Conservation (phyloP, 352 stramenopile genomes). For the Globisporangium ultimum region DNA sequence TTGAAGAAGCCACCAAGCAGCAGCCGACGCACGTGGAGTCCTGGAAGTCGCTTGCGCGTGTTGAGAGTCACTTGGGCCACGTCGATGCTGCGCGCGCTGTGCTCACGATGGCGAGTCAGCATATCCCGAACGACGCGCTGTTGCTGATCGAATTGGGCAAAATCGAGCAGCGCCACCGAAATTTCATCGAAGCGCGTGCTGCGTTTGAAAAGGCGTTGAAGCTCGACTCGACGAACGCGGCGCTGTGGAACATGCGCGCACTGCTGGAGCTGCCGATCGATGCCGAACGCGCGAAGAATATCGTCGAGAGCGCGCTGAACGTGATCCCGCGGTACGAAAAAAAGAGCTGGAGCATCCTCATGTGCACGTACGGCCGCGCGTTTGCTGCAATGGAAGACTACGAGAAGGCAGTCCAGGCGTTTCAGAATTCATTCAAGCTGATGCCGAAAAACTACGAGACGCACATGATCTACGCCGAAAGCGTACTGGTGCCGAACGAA, state of each 20-base stretch:
- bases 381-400: slow-evolving; percentile 68
- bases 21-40: slow-evolving; percentile 61
- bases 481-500: slow-evolving; percentile 67
- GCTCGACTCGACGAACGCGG: slow-evolving; percentile 56
- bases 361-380: slow-evolving; percentile 80
- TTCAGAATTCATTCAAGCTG: slow-evolving; percentile 80
- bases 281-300: slow-evolving; percentile 58
- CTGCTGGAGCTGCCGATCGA: slow-evolving; percentile 68
- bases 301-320: slow-evolving; percentile 71
- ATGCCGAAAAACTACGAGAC: slow-evolving; percentile 79
- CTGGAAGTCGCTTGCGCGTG: slow-evolving; percentile 64
- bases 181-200: slow-evolving; percentile 46
- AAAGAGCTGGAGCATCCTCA: slow-evolving; percentile 79
- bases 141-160: slow-evolving; percentile 77
- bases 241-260: slow-evolving; percentile 82
- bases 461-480: slow-evolving; percentile 82
- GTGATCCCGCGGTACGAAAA: slow-evolving; percentile 73
- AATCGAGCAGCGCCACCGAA: slow-evolving; percentile 74
- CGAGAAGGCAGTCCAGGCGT: slow-evolving; percentile 72
- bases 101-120: slow-evolving; percentile 60
- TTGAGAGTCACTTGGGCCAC: slow-evolving; percentile 61
- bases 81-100: slow-evolving; percentile 60
- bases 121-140: slow-evolving; percentile 61
- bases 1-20: slow-evolving; percentile 64
- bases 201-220: slow-evolving; percentile 76